Evolutionary conservation across 1,284 basidiomycete genomes (phyloP).

Genomic region (Moniliophthora roreri): DNA sequence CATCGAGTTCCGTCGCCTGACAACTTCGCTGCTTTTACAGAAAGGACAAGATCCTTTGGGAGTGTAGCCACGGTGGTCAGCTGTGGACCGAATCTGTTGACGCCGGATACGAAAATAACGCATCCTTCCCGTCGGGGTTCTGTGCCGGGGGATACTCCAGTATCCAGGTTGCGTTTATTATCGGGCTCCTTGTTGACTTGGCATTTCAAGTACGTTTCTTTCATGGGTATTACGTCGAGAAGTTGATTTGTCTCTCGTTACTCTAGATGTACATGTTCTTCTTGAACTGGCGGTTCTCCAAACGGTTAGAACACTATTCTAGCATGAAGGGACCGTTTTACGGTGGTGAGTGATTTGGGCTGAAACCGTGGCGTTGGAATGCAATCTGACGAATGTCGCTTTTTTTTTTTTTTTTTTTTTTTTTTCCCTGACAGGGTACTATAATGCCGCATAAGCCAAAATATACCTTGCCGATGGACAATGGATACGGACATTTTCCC

Average conservation of each 20-base stretch:
- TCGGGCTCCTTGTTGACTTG: constrained; percentile 64
- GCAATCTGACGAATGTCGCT: constrained; percentile 21
- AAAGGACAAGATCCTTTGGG: constrained; percentile 72
- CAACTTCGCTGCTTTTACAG: constrained; percentile 31
- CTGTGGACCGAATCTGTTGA: constrained; percentile 55
- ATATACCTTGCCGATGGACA: constrained; percentile 12
- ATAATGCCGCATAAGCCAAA: constrained; percentile 38
- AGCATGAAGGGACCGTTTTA: constrained; percentile 62
- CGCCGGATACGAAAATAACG: constrained; percentile 26
- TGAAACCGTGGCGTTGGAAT: constrained; percentile 20
- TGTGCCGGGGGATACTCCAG: constrained; percentile 65
- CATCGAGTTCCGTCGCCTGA: constrained; percentile 12
- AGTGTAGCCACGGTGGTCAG: constrained; percentile 73
- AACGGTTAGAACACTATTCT: constrained; percentile 64
- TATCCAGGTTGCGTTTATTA: constrained; percentile 68
- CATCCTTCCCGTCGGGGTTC: constrained; percentile 57
- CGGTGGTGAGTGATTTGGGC: constrained; percentile 46
- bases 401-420: no score
- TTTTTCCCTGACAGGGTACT: constrained; percentile 45
- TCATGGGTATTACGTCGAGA: neutral
- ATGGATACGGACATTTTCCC: constrained; percentile 25
- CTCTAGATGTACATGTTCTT: constrained; percentile 71
- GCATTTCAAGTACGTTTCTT: constrained; percentile 59
- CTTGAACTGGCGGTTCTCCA: constrained; percentile 70
- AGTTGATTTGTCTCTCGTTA: constrained; percentile 5